Evolutionary conservation across 1,139 yeast species (phyloP).

Genomic region (Sugiyamaella paludigena): DNA sequence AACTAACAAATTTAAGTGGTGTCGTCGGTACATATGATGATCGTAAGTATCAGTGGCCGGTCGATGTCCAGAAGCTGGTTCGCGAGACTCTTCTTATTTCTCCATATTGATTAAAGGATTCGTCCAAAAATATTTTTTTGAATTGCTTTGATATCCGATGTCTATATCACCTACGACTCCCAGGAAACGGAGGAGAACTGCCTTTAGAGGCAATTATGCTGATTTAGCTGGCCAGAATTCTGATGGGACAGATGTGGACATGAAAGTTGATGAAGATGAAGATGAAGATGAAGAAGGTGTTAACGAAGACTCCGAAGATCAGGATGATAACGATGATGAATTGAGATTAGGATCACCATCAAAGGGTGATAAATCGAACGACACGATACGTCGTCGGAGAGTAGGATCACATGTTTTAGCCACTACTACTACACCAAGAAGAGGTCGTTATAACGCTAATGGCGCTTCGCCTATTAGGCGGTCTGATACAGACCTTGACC

Average conservation of each 20-base stretch:
- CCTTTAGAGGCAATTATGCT: constrained; percentile 22
- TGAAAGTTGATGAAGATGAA: constrained; percentile 9
- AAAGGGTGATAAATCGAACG: constrained; percentile 8
- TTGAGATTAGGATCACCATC: constrained; percentile 15
- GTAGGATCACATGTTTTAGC: too few relatives aligned
- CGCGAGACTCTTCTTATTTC: too few relatives aligned
- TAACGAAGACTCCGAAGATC: constrained; percentile 11
- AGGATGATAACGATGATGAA: constrained; percentile 15
- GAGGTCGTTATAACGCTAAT: constrained; percentile 3
- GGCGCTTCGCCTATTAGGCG: constrained; percentile 7
- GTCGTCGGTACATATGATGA: too few relatives aligned
- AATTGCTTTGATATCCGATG: not conserved
- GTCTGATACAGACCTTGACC: constrained; percentile 42
- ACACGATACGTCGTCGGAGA: constrained; percentile 7
- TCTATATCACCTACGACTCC: constrained; percentile 15
- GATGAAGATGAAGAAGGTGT: constrained; percentile 14
- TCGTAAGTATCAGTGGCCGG: too few relatives aligned
- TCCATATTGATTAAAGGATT: too few relatives aligned
- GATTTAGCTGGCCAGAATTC: constrained; percentile 11
- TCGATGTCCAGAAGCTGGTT: too few relatives aligned
- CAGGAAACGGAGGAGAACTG: constrained; percentile 20
- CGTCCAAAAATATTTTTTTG: too few relatives aligned
- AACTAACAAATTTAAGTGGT: too few relatives aligned
- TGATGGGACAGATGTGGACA: constrained; percentile 11
- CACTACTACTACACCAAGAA: constrained; percentile 12